phyloP scores from a whole-genome alignment of 1,284 basidiomycete species.

The Sporisorium graminicola region DNA sequence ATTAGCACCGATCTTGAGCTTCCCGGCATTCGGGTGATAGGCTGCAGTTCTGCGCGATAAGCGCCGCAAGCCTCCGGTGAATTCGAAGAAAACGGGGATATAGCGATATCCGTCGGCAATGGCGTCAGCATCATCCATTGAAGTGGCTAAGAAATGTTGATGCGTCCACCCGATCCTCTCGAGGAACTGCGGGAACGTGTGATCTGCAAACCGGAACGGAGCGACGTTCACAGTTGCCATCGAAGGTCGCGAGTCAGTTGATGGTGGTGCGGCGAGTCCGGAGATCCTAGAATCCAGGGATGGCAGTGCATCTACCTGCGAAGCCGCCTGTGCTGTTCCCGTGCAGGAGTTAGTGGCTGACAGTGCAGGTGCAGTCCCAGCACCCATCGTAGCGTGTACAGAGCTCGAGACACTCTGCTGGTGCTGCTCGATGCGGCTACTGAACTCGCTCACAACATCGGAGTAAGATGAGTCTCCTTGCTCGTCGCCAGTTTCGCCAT shows the following conservation, averaged over 20 bases:
- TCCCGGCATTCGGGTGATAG: constrained; percentile 22
- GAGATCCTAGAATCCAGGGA: constrained; percentile 10
- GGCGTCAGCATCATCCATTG: background rate
- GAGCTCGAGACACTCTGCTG: background rate
- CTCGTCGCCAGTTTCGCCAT: constrained; percentile 1
- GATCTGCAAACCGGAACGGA: constrained; percentile 21
- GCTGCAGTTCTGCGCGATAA: constrained; percentile 19
- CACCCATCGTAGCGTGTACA: constrained; percentile 11
- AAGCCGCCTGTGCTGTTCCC: background rate
- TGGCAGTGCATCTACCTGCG: background rate
- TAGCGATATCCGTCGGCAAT: constrained; percentile 23
- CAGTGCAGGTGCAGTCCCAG: background rate
- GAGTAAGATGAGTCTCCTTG: background rate
- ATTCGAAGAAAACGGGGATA: constrained; percentile 13
- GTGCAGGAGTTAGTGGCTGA: background rate
- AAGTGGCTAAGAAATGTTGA: background rate
- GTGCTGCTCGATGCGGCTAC: constrained; percentile 2
- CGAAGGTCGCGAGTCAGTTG: background rate
- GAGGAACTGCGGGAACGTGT: constrained; percentile 27
- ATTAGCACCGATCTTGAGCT: background rate
- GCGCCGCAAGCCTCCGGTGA: constrained; percentile 12
- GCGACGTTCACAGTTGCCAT: background rate
- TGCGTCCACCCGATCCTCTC: constrained; percentile 13
- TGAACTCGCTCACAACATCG: constrained; percentile 15
- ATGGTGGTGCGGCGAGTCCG: background rate